Conservation (phyloP, 495 filamentous ascomycete genomes). For the Lasiosphaeris hirsuta region DNA sequence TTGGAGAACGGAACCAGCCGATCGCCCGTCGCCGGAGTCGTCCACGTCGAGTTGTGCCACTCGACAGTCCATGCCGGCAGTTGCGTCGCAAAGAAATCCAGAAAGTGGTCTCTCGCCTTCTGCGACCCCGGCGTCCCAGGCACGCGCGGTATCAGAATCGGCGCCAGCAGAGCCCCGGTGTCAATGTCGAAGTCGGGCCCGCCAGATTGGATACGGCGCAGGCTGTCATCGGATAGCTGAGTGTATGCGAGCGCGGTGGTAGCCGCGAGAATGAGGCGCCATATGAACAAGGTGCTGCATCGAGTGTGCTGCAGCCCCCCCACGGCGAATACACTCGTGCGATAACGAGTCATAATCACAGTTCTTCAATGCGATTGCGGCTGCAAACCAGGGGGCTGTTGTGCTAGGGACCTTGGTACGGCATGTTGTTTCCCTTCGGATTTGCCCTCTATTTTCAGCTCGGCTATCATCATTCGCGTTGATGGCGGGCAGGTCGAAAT, state of each 20-base stretch:
- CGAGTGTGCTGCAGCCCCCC: no score
- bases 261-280: slow-evolving; percentile 32
- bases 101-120: slow-evolving; percentile 75
- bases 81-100: slow-evolving; percentile 67
- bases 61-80: slow-evolving; percentile 77
- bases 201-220: slow-evolving; percentile 64
- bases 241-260: slow-evolving; percentile 58
- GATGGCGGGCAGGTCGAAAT: slow-evolving; percentile 1
- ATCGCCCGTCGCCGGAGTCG: slow-evolving; percentile 67
- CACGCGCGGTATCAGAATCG: slow-evolving; percentile 86
- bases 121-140: slow-evolving; percentile 77
- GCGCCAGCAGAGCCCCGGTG: slow-evolving; percentile 70
- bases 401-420: no score
- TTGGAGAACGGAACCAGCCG: slow-evolving; percentile 79
- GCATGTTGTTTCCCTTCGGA: no score
- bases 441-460: no score
- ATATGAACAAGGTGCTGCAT: slow-evolving; percentile 5
- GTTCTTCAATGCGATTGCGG: no score
- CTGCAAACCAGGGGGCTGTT: no score
- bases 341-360: no score
- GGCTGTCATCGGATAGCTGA: slow-evolving; percentile 65
- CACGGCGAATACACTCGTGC: no score
- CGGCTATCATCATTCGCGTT: background rate
- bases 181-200: slow-evolving; percentile 78
- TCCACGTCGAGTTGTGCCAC: slow-evolving; percentile 82